Base-by-base conservation (phyloP, 164 flowering plant genomes). In the Chloranthus sessilifolius region DNA sequence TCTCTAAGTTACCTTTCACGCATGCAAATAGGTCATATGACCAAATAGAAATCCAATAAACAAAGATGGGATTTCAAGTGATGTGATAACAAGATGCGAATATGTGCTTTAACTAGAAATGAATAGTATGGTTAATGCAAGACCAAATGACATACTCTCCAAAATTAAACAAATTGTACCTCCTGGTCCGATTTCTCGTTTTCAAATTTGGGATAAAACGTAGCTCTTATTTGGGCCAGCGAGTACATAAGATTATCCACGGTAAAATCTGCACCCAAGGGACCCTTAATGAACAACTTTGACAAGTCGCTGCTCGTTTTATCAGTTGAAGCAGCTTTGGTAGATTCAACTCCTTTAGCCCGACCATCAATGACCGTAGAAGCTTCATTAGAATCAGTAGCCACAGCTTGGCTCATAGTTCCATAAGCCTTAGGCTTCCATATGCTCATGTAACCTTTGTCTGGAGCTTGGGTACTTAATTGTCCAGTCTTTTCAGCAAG, bases 101-200 rank as follows among this genome's bases (percentile, higher is more conserved):
- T n/a, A n/a, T n/a, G n/a, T n/a, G n/a, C n/a, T n/a, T n/a, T n/a
- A n/a, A n/a, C n/a, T n/a, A n/a, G n/a, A n/a, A n/a, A n/a, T n/a
- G n/a, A n/a, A n/a, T n/a, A n/a, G n/a, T n/a, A n/a, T n/a, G n/a
- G n/a, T n/a, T n/a, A n/a, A n/a, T n/a, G n/a, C n/a, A n/a, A n/a
- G n/a, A n/a, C n/a, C n/a, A n/a, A n/a, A n/a, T n/a, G n/a, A n/a
- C n/a, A n/a, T n/a, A n/a, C n/a, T n/a, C n/a, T n/a, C n/a, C n/a
- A n/a, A n/a, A n/a, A n/a, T n/a, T n/a, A n/a, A n/a, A n/a, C n/a
- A n/a, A n/a, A n/a, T n/a, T 4, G 28, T 77, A 94, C 99, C 97
- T 94, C 99, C 56, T 82, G 96, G 51, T 94, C 96, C 14, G 92
- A 79, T 74, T 89, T 94, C 69, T 94, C 99, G 50, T 94, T 94